Evolutionary conservation across 352 stramenopile species (phyloP).

Genomic region (Phytophthora cactorum): DNA sequence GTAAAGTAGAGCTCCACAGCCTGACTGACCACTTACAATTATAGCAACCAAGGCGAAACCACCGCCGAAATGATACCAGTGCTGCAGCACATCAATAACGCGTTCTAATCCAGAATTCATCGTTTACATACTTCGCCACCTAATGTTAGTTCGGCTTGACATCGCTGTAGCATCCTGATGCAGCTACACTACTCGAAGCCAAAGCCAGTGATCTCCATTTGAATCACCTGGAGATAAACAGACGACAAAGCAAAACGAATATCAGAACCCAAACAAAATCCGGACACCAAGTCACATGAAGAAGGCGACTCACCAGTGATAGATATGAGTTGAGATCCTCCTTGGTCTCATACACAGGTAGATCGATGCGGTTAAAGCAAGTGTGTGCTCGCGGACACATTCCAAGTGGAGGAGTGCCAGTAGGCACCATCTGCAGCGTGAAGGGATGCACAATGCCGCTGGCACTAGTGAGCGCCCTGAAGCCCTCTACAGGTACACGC

Average conservation of each 20-base stretch:
- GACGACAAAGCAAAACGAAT: slow-evolving; percentile 40
- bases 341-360: slow-evolving; percentile 81
- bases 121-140: slow-evolving; percentile 31
- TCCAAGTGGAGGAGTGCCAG: slow-evolving; percentile 50
- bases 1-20: too few species aligned
- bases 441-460: slow-evolving; percentile 86
- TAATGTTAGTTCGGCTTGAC: slow-evolving; percentile 10
- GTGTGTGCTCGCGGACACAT: slow-evolving; percentile 86
- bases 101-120: slow-evolving; percentile 13
- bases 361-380: slow-evolving; percentile 90
- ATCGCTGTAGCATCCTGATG: slow-evolving; percentile 4
- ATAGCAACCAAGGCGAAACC: slow-evolving; percentile 26
- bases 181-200: slow-evolving; percentile 63
- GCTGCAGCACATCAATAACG: not conserved
- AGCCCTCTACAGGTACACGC: slow-evolving; percentile 92
- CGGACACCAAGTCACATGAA: not conserved
- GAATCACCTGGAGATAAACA: slow-evolving; percentile 46
- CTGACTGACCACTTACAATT: slow-evolving; percentile 11
- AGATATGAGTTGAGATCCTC: slow-evolving; percentile 88
- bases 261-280: not conserved
- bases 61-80: not conserved
- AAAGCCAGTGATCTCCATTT: slow-evolving; percentile 89
- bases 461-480: slow-evolving; percentile 79
- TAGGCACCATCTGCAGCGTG: slow-evolving; percentile 73
- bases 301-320: slow-evolving; percentile 59